These are phyloP conservation scores for Exophiala aquamarina DNA, from an alignment of 2,329 filamentous ascomycete genomes.

Conservation along the genomic window DNA sequence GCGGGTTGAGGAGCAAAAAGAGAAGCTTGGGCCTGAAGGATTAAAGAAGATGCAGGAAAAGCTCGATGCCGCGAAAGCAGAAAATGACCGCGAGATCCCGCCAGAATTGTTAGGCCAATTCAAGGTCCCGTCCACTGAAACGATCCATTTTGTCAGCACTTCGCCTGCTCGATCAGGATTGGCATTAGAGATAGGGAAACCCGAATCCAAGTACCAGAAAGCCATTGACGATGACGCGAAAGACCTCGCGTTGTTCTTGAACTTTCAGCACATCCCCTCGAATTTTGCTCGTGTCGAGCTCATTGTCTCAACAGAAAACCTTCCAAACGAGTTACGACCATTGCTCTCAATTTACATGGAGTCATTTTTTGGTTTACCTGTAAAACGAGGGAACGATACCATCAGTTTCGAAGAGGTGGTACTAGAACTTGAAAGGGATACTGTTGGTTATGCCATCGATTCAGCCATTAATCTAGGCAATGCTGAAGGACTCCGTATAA, in stretches of 20 bases:
- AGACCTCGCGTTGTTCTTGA: constrained; percentile 79
- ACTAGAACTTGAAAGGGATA: constrained; percentile 85
- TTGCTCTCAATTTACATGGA: constrained; percentile 80
- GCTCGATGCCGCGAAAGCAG: constrained; percentile 78
- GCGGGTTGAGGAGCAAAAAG: constrained; percentile 74
- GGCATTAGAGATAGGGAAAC: constrained; percentile 68
- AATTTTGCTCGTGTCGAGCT: constrained; percentile 87
- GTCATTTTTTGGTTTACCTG: constrained; percentile 92
- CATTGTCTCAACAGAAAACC: constrained; percentile 72
- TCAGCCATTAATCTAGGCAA: constrained; percentile 70
- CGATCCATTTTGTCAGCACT: constrained; percentile 92
- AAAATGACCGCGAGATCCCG: constrained; percentile 87
- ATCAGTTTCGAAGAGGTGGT: constrained; percentile 91
- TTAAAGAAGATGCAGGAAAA: constrained; percentile 71
- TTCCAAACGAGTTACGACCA: constrained; percentile 82
- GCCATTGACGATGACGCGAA: constrained; percentile 68
- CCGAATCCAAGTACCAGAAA: constrained; percentile 70
- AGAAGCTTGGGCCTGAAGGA: constrained; percentile 77
- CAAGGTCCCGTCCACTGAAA: constrained; percentile 78
- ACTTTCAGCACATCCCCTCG: constrained; percentile 91
- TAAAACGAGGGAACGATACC: constrained; percentile 71
- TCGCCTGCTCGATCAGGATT: constrained; percentile 78
- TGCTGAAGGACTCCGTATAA: constrained; percentile 75
- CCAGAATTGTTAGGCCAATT: constrained; percentile 77
- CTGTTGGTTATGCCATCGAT: constrained; percentile 76